Conservation (phyloP, 2,329 filamentous ascomycete genomes). For the Epichloe sylvatica region DNA sequence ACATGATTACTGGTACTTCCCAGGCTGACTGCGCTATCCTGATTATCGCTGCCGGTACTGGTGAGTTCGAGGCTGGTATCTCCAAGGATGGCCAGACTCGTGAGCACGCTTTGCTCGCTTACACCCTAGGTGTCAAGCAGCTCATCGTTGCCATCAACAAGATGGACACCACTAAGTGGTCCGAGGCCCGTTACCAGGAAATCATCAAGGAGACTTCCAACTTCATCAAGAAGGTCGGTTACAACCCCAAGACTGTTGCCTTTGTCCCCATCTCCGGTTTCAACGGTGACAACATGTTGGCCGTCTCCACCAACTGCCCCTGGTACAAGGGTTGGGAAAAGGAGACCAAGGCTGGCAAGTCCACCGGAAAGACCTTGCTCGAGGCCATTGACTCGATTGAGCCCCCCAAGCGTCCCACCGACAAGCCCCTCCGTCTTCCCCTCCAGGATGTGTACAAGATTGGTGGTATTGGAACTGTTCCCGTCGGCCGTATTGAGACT, state of each 20-base stretch:
- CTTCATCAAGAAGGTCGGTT: slow-evolving; percentile 99
- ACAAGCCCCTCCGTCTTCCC: slow-evolving; percentile 99
- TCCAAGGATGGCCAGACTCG: slow-evolving; percentile 99
- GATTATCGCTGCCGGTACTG: slow-evolving; percentile 99
- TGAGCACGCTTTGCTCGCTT: slow-evolving; percentile 99
- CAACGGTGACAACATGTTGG: slow-evolving; percentile 99
- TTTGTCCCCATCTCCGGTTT: slow-evolving; percentile 99
- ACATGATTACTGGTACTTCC: slow-evolving; percentile 99
- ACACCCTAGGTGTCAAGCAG: slow-evolving; percentile 99
- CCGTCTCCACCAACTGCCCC: slow-evolving; percentile 78
- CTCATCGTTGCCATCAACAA: slow-evolving; percentile 99
- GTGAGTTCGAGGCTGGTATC: slow-evolving; percentile 99
- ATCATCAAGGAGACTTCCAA: slow-evolving; percentile 99
- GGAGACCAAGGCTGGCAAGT: slow-evolving; percentile 78
- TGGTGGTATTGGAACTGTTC: slow-evolving; percentile 98
- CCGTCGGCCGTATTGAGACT: slow-evolving; percentile 99
- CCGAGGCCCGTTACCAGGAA: slow-evolving; percentile 89
- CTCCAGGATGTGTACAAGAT: slow-evolving; percentile 99
- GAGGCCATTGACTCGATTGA: slow-evolving; percentile 98
- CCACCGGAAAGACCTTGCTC: slow-evolving; percentile 90
- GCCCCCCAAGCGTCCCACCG: slow-evolving; percentile 75
- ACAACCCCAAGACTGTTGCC: slow-evolving; percentile 96
- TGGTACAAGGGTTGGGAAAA: slow-evolving; percentile 99
- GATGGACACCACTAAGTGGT: slow-evolving; percentile 99
- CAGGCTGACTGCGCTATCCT: slow-evolving; percentile 99